Conservation (phyloP, 106 monocot species). For the Triglochin maritima region DNA sequence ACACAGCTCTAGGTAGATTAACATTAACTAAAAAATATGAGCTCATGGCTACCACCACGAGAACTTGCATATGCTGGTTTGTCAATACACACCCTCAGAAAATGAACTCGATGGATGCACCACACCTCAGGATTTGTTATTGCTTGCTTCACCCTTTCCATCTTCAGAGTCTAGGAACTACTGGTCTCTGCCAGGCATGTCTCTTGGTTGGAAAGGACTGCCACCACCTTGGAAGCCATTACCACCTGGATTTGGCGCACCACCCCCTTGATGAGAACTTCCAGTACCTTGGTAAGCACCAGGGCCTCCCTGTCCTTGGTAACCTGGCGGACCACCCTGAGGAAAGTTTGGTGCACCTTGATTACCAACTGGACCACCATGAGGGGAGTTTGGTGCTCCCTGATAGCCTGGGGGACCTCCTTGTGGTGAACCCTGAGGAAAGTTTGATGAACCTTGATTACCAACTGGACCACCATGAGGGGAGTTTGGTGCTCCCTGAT, state of each 20-base stretch:
- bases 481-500: slow-evolving; percentile 1
- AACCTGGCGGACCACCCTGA: neutral
- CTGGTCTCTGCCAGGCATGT: slow-evolving; percentile 8
- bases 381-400: neutral
- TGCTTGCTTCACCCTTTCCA: neutral
- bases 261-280: neutral
- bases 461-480: neutral
- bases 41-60: too few species aligned
- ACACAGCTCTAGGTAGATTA: too few species aligned
- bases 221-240: slow-evolving; percentile 1
- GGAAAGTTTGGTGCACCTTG: neutral
- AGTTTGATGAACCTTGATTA: neutral
- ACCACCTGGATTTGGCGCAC: neutral
- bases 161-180: neutral
- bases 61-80: neutral
- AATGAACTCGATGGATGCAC: neutral
- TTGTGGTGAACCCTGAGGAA: neutral
- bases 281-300: neutral
- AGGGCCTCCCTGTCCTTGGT: neutral
- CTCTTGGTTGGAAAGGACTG: neutral
- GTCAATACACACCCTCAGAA: neutral
- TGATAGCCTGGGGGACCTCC: neutral
- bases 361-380: neutral
- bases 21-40: too few species aligned
- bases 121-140: neutral